Conservation (phyloP, 1,139 yeast genomes). For the Scheffersomyces titani region DNA sequence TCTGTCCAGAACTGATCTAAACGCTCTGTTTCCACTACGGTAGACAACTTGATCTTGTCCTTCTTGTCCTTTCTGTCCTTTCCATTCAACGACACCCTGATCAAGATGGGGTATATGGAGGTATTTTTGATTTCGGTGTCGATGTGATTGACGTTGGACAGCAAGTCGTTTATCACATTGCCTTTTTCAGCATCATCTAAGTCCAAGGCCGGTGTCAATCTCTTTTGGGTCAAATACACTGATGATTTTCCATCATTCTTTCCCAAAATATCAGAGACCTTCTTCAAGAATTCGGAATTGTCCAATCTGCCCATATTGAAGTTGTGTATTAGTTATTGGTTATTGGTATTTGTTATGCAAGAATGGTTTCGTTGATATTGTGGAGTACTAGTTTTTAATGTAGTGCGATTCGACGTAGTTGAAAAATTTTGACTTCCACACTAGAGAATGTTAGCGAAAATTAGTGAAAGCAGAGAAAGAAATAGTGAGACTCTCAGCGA, state of each 20-base stretch:
- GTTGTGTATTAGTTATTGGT: neutral
- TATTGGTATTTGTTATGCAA: neutral
- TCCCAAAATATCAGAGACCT: conserved; percentile 28
- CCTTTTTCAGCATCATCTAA: conserved; percentile 11
- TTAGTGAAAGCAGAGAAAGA: neutral
- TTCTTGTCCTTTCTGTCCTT: conserved; percentile 31
- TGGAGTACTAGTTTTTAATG: neutral
- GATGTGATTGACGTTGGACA: conserved; percentile 36
- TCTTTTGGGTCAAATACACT: conserved; percentile 45
- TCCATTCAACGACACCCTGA: conserved; percentile 64
- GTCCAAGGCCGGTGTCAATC: conserved; percentile 32
- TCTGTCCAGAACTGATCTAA: conserved; percentile 71
- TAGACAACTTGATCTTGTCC: conserved; percentile 57
- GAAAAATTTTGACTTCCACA: neutral
- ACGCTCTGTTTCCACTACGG: conserved; percentile 58
- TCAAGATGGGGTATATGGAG: conserved; percentile 46
- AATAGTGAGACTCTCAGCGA: neutral
- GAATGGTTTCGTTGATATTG: neutral
- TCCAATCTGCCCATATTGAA: conserved; percentile 38
- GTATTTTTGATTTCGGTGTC: conserved; percentile 15
- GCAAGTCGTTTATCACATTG: conserved; percentile 26
- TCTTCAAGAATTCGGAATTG: conserved; percentile 38
- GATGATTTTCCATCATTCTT: conserved; percentile 41
- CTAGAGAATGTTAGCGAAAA: neutral
- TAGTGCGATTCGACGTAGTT: neutral